Conservation (phyloP, 257 asterid genomes). For the Fraxinus excelsior region DNA sequence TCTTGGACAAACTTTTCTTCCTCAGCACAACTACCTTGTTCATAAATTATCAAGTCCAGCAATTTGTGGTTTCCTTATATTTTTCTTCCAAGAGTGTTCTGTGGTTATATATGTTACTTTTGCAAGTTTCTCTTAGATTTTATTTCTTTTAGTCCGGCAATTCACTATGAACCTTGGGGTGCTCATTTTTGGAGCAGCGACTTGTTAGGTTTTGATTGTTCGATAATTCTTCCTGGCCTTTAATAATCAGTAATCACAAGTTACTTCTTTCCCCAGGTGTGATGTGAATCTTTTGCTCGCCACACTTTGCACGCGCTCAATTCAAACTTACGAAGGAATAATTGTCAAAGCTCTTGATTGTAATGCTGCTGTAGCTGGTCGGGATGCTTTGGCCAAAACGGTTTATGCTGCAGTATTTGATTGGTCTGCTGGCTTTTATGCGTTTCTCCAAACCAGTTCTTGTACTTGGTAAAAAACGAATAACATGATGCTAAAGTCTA, state of each 20-base stretch:
- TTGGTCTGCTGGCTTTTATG: conserved; percentile 58
- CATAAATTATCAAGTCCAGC: conserved; percentile 11
- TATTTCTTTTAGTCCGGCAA: conserved; percentile 8
- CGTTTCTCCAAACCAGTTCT: conserved; percentile 18
- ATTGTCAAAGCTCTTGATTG: conserved; percentile 90
- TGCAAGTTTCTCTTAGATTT: conserved; percentile 19
- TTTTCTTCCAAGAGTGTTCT: background rate
- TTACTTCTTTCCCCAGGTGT: conserved; percentile 71
- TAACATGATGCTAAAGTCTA: conserved; percentile 21
- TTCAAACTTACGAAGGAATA: conserved; percentile 89
- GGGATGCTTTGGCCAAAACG: conserved; percentile 97
- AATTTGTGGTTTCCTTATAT: conserved; percentile 9
- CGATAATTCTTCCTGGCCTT: conserved; percentile 16
- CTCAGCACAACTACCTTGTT: conserved; percentile 8
- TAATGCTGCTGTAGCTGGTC: conserved; percentile 88
- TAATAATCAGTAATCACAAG: too few relatives aligned
- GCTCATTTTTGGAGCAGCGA: conserved; percentile 14
- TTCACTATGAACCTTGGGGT: background rate
- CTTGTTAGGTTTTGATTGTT: conserved; percentile 14
- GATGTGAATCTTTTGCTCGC: conserved; percentile 74
- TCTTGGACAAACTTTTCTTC: conserved; percentile 7
- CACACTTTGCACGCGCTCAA: conserved; percentile 87
- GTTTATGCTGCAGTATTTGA: conserved; percentile 92
- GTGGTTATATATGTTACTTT: conserved; percentile 1
- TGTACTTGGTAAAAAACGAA: conserved; percentile 22